phyloP scores from a whole-genome alignment of 78 protist genomes.

The Diacronema lutheri region DNA sequence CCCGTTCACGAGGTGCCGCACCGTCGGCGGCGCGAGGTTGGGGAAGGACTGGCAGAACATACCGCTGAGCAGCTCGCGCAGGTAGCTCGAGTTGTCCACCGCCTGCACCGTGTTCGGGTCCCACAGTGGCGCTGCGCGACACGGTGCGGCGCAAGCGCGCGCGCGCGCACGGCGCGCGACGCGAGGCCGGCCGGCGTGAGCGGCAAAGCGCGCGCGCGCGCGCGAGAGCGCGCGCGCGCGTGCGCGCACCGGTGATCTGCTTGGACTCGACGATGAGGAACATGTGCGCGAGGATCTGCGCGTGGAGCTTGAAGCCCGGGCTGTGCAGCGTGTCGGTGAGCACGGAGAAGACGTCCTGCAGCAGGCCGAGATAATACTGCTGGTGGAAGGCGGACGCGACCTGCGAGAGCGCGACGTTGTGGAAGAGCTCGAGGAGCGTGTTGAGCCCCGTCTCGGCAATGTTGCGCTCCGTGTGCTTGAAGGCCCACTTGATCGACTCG shows the following conservation, averaged over 20 bases:
- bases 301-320: conserved; percentile 49
- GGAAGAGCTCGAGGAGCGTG: conserved; percentile 51
- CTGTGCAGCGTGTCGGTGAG: conserved; percentile 81
- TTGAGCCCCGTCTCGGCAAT: conserved; percentile 84
- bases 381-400: conserved; percentile 22
- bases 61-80: conserved; percentile 11
- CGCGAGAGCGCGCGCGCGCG: too few relatives aligned
- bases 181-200: not conserved
- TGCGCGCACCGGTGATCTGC: not conserved
- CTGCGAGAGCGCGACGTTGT: not conserved
- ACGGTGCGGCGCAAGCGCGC: too few relatives aligned
- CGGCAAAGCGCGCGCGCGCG: not conserved
- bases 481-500: conserved; percentile 88
- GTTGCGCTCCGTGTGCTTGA: conserved; percentile 87
- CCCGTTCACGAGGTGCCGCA: not conserved
- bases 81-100: not conserved
- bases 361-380: conserved; percentile 54
- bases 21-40: not conserved
- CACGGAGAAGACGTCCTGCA: conserved; percentile 59
- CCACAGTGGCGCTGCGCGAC: not conserved
- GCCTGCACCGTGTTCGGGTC: not conserved
- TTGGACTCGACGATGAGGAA: not conserved
- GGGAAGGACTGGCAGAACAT: not conserved
- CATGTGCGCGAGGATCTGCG: conserved; percentile 5
- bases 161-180: not conserved